Evolutionary conservation across 805 yeast species (phyloP).

Genomic region (Lachancea meyersii): DNA sequence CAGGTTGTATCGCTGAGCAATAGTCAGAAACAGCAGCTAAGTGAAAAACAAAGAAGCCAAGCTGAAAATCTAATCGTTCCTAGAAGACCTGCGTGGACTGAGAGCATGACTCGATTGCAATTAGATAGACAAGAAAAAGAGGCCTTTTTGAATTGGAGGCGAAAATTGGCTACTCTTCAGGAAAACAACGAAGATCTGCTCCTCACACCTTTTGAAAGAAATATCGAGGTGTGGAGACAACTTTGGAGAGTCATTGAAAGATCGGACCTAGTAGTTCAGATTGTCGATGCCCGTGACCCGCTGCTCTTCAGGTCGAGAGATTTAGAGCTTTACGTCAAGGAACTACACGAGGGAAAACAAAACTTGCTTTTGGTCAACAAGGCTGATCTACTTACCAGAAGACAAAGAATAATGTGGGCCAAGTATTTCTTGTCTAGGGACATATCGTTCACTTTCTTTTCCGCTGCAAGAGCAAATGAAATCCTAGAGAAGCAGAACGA

Average conservation of each 20-base stretch:
- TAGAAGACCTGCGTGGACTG: conserved; percentile 84
- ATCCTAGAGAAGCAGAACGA: conserved; percentile 57
- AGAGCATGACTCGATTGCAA: conserved; percentile 61
- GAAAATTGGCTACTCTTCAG: conserved; percentile 77
- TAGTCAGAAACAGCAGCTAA: conserved; percentile 58
- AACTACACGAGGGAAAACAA: conserved; percentile 65
- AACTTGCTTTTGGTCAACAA: conserved; percentile 85
- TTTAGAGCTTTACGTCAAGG: conserved; percentile 75
- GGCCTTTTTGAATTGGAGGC: conserved; percentile 90
- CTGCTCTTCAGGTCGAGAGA: conserved; percentile 83
- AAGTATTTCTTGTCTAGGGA: conserved; percentile 59
- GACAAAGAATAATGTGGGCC: conserved; percentile 85
- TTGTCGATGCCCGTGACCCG: conserved; percentile 96
- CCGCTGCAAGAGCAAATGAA: conserved; percentile 81
- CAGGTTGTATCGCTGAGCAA: conserved; percentile 58
- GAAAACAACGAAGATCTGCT: conserved; percentile 73
- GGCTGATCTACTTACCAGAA: conserved; percentile 75
- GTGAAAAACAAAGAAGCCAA: conserved; percentile 58
- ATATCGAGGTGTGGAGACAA: conserved; percentile 96
- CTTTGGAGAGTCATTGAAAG: conserved; percentile 97
- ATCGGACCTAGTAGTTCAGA: conserved; percentile 89
- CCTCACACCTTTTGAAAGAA: conserved; percentile 94
- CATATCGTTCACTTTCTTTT: conserved; percentile 86
- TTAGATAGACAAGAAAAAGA: conserved; percentile 83
- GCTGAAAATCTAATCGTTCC: conserved; percentile 79